phyloP scores from a whole-genome alignment of 1,284 basidiomycete genomes.

The Sporisorium exsertum region DNA sequence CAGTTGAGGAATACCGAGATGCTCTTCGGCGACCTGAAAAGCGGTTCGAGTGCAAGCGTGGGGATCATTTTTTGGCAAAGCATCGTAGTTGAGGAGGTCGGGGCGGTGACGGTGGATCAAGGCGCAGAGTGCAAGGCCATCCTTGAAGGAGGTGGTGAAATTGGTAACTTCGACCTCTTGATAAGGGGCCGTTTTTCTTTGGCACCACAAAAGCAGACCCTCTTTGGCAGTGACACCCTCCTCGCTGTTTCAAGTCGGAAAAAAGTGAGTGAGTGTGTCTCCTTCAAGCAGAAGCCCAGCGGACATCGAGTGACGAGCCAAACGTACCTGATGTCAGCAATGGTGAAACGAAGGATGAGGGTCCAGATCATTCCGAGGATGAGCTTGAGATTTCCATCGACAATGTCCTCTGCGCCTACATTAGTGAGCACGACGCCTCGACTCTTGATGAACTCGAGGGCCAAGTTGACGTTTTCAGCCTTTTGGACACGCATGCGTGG shows the following conservation, averaged over 20 bases:
- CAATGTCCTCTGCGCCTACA: constrained; percentile 96
- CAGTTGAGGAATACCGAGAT: constrained; percentile 76
- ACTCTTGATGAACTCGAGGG: constrained; percentile 92
- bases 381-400: constrained; percentile 96
- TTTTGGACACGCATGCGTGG: constrained; percentile 94
- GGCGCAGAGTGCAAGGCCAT: constrained; percentile 94
- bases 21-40: constrained; percentile 43
- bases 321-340: constrained; percentile 83
- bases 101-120: constrained; percentile 96
- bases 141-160: constrained; percentile 90
- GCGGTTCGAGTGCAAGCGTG: constrained; percentile 54
- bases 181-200: constrained; percentile 92
- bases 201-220: constrained; percentile 93
- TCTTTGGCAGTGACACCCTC: constrained; percentile 97
- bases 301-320: neutral
- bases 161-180: constrained; percentile 91
- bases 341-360: constrained; percentile 87
- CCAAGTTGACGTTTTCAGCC: constrained; percentile 97
- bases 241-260: constrained; percentile 73
- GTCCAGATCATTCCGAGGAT: constrained; percentile 99
- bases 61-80: constrained; percentile 76
- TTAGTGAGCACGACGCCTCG: constrained; percentile 96
- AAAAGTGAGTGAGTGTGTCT: neutral
- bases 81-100: constrained; percentile 89
- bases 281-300: too few species aligned